Percentiles rank a stretch among this genome's conserved stretches.
phyloP scores from a whole-genome alignment of 169 alveolate genomes.

The Plasmodium falciparum region DNA sequence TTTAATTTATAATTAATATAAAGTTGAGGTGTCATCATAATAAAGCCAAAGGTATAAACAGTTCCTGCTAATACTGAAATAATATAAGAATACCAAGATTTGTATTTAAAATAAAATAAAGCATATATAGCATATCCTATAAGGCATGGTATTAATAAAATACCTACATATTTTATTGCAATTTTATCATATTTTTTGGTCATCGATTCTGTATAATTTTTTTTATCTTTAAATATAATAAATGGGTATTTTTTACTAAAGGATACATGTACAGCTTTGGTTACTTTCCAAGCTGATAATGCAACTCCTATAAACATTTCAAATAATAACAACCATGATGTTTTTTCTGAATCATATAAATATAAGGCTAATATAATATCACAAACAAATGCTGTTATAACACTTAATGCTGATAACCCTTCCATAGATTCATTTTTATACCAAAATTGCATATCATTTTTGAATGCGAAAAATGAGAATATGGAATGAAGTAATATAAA shows the following conservation, averaged over 20 bases:
- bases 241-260: constrained; percentile 89
- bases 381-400: constrained; percentile 90
- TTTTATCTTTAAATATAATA: constrained; percentile 81
- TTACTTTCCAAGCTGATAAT: constrained; percentile 95
- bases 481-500: constrained; percentile 91
- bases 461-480: constrained; percentile 93
- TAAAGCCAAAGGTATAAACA: constrained; percentile 94
- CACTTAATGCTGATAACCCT: constrained; percentile 95
- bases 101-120: constrained; percentile 90
- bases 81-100: constrained; percentile 96
- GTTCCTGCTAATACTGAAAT: constrained; percentile 94
- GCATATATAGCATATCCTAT: constrained; percentile 94
- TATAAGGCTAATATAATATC: constrained; percentile 94
- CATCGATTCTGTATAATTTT: constrained; percentile 88
- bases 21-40: constrained; percentile 98
- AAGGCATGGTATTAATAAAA: constrained; percentile 90
- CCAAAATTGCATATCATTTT: constrained; percentile 97
- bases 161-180: constrained; percentile 93
- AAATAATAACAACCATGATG: constrained; percentile 93
- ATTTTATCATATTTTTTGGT: constrained; percentile 93
- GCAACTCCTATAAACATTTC: constrained; percentile 93
- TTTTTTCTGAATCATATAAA: constrained; percentile 93
- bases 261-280: constrained; percentile 93
- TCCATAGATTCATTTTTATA: constrained; percentile 94
- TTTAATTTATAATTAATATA: constrained; percentile 98